Evolutionary conservation across 23 red algal species (phyloP).

Genomic region (Agarophyton chilense): DNA sequence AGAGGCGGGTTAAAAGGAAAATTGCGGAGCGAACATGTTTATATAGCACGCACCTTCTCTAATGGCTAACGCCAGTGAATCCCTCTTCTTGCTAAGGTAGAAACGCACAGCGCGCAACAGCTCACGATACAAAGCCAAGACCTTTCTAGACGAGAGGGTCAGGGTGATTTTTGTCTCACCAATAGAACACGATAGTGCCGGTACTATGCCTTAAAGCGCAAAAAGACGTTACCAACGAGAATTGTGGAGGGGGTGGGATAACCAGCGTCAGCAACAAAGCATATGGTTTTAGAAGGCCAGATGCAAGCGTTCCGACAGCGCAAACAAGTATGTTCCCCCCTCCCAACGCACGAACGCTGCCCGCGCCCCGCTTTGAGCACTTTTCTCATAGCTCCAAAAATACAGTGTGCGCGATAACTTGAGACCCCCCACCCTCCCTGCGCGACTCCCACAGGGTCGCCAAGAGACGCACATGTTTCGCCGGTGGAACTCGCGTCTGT

Average conservation of each 20-base stretch:
- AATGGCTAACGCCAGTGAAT: constrained; percentile 19
- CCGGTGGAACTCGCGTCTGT: background rate
- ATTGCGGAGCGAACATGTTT: too few relatives aligned
- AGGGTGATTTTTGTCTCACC: background rate
- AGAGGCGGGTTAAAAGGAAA: too few relatives aligned
- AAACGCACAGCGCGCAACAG: constrained; percentile 40
- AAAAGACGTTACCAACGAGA: too few relatives aligned
- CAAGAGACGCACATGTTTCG: background rate
- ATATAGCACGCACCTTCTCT: constrained; percentile 42
- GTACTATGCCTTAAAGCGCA: too few relatives aligned
- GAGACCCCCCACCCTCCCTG: background rate
- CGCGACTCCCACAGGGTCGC: background rate
- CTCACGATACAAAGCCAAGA: constrained; percentile 29
- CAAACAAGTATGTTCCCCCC: too few relatives aligned
- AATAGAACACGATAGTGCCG: too few relatives aligned
- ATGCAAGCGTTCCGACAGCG: background rate
- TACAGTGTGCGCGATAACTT: background rate
- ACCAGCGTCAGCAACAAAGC: too few relatives aligned
- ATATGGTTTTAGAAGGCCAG: too few relatives aligned
- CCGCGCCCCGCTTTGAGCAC: background rate
- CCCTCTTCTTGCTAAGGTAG: constrained; percentile 50
- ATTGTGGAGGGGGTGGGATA: too few relatives aligned
- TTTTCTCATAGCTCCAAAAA: background rate
- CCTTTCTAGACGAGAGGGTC: background rate
- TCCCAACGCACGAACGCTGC: background rate